Evolutionary conservation across 1,139 yeast species (phyloP).

Genomic region (Kluyveromyces sp.): DNA sequence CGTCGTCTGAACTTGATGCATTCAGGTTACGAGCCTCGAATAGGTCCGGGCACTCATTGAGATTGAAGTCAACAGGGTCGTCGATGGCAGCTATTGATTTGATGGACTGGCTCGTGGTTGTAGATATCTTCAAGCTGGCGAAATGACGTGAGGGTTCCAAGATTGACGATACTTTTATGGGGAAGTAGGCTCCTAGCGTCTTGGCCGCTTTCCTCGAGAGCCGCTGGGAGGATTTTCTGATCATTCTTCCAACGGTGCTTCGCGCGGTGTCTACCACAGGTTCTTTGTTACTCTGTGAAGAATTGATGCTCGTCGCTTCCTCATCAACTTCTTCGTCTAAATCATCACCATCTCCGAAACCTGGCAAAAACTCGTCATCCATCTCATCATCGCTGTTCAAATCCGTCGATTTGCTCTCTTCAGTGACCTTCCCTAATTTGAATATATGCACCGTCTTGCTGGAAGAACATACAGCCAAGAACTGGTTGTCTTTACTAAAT

Average conservation of each 20-base stretch:
- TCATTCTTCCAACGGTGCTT: constrained; percentile 63
- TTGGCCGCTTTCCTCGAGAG: constrained; percentile 69
- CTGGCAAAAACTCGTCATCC: constrained; percentile 29
- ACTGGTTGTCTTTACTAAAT: constrained; percentile 68
- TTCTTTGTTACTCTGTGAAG: constrained; percentile 38
- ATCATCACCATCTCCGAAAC: constrained; percentile 27
- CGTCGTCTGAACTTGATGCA: constrained; percentile 1
- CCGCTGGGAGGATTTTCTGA: constrained; percentile 48
- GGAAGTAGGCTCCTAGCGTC: constrained; percentile 80
- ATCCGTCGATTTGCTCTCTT: constrained; percentile 16
- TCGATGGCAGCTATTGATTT: constrained; percentile 21
- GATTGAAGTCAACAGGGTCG: constrained; percentile 15
- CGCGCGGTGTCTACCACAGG: constrained; percentile 67
- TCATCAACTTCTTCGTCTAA: constrained; percentile 32
- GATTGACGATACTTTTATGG: constrained; percentile 70
- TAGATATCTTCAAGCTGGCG: constrained; percentile 82
- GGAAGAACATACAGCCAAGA: constrained; percentile 79
- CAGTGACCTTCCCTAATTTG: constrained; percentile 39
- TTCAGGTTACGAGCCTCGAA: constrained; percentile 9
- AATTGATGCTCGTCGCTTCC: constrained; percentile 33
- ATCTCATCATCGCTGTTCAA: constrained; percentile 33
- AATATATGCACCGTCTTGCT: constrained; percentile 92
- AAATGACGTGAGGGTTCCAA: constrained; percentile 90
- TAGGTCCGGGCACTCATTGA: constrained; percentile 21
- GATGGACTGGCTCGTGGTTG: constrained; percentile 31